A percentile compares a stretch with the other conserved stretches of the same genome.
phyloP scores from a whole-genome alignment of 176 grass and related monocot species.

The Poa pratensis region DNA sequence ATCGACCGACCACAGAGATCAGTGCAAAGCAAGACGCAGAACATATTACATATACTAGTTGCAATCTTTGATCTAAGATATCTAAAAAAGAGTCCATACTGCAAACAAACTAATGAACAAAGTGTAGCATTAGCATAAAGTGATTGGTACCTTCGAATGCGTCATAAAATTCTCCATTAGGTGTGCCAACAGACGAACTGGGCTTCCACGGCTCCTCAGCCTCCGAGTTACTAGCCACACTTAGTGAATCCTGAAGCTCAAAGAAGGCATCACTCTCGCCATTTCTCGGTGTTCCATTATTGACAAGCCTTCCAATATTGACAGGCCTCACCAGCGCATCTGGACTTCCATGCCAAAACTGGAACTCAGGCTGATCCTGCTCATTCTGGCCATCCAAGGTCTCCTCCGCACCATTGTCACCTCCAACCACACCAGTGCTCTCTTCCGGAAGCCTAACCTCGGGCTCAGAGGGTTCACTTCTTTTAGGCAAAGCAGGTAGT shows the following conservation, averaged over 20 bases:
- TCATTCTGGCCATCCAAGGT: constrained; percentile 29
- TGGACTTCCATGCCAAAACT: constrained; percentile 39
- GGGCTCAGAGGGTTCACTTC: constrained; percentile 23
- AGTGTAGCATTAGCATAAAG: background rate
- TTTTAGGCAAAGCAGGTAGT: constrained; percentile 28
- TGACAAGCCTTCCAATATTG: constrained; percentile 37
- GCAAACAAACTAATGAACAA: background rate
- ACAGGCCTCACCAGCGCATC: constrained; percentile 39
- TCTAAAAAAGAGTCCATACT: background rate
- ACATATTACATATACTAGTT: background rate
- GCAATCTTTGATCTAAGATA: background rate
- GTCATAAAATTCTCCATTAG: constrained; percentile 77
- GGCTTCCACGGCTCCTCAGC: constrained; percentile 64
- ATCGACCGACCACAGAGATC: background rate
- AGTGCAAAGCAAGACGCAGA: background rate
- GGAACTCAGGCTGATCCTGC: constrained; percentile 42
- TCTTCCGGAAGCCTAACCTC: constrained; percentile 36
- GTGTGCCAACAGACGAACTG: constrained; percentile 34
- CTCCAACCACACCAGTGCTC: constrained; percentile 9
- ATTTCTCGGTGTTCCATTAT: constrained; percentile 39
- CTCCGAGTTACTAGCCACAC: constrained; percentile 60
- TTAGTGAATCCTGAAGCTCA: constrained; percentile 68
- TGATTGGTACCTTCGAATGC: constrained; percentile 81
- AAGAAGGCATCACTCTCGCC: constrained; percentile 60
- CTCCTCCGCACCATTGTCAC: constrained; percentile 7